Percentiles rank a stretch among this genome's conserved stretches.
Evolutionary conservation across 2,329 filamentous ascomycete genomes (phyloP).

Genomic region (Xylariales sp.): DNA sequence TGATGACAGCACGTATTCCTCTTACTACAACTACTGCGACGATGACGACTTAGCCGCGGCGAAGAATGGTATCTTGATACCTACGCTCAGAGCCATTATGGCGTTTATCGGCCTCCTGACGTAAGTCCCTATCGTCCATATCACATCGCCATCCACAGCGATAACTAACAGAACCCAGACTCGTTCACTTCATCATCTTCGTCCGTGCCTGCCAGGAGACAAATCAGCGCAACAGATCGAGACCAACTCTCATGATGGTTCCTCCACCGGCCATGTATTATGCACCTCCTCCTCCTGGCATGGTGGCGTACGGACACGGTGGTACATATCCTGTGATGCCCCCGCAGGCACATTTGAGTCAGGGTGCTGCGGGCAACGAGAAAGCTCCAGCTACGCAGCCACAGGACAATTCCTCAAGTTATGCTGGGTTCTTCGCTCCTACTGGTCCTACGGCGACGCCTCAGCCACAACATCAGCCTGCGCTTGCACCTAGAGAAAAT

Average conservation of each 20-base stretch:
- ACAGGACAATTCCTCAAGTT: background rate
- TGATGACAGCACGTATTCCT: background rate
- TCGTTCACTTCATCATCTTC: constrained; percentile 12
- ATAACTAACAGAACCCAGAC: constrained; percentile 2
- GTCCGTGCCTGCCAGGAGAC: constrained; percentile 11
- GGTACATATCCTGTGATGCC: constrained; percentile 8
- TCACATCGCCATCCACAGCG: no score
- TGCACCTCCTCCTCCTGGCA: constrained; percentile 1
- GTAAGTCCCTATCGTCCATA: constrained; percentile 1
- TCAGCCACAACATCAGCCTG: background rate
- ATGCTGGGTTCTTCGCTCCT: constrained; percentile 7
- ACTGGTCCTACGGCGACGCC: background rate
- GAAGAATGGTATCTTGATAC: background rate
- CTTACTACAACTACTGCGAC: background rate
- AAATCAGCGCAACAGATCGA: constrained; percentile 8
- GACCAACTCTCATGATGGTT: constrained; percentile 6
- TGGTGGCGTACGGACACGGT: constrained; percentile 1
- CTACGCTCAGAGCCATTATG: background rate
- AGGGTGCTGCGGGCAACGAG: background rate
- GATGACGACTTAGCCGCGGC: background rate
- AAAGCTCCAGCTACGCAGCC: background rate
- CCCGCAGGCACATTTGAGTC: constrained; percentile 1
- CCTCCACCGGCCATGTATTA: constrained; percentile 3
- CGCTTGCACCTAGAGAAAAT: no score
- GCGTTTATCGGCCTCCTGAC: constrained; percentile 9